These are phyloP conservation scores for Tuctoria greenei DNA, from an alignment of 176 grass and related monocot species.

Conservation along the genomic window DNA sequence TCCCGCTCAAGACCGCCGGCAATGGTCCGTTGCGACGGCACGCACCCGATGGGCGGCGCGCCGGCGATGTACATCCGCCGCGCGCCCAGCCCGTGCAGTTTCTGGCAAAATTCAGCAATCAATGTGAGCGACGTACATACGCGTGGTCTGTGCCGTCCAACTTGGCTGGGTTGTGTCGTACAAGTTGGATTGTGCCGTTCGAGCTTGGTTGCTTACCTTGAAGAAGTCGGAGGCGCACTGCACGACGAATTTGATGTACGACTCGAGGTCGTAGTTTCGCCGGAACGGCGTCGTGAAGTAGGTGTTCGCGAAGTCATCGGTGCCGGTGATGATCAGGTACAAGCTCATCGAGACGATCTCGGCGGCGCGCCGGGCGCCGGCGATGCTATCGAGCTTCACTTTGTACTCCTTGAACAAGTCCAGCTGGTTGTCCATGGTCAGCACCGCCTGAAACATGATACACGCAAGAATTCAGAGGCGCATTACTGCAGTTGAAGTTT, in stretches of 20 bases:
- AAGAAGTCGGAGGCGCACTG: constrained; percentile 65
- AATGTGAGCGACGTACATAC: background rate
- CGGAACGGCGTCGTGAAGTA: constrained; percentile 80
- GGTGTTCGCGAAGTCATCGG: constrained; percentile 75
- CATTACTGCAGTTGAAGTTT: background rate
- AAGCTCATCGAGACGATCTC: constrained; percentile 64
- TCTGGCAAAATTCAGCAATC: constrained; percentile 19
- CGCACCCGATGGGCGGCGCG: constrained; percentile 69
- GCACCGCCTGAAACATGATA: constrained; percentile 40
- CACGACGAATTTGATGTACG: constrained; percentile 75
- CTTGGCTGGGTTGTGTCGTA: too few species aligned
- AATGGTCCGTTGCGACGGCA: constrained; percentile 81
- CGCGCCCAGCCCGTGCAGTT: constrained; percentile 54
- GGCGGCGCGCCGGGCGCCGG: constrained; percentile 37
- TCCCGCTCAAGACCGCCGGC: constrained; percentile 67
- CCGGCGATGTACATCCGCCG: constrained; percentile 48
- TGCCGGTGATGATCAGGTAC: constrained; percentile 66
- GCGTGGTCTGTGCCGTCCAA: too few species aligned
- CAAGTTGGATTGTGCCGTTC: background rate
- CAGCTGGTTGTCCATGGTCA: constrained; percentile 75
- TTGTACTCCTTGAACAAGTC: constrained; percentile 92
- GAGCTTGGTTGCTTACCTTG: constrained; percentile 29
- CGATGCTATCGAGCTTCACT: constrained; percentile 49
- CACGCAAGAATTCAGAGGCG: background rate
- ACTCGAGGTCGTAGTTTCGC: constrained; percentile 68